phyloP scores from a whole-genome alignment of 1,284 basidiomycete genomes.

The Thelephora terrestris region DNA sequence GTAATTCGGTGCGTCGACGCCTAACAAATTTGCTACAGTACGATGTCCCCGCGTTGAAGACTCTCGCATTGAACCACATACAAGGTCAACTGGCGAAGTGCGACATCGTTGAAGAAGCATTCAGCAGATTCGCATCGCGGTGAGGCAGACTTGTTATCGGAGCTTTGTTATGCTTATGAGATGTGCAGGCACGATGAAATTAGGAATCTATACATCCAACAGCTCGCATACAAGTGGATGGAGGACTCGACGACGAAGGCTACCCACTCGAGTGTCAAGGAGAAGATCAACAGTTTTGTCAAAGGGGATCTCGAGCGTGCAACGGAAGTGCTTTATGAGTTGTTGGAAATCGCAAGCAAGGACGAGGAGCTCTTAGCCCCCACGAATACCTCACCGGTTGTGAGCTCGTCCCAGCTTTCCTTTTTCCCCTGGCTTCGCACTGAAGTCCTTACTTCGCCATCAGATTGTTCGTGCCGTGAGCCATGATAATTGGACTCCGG shows the following conservation, averaged over 20 bases:
- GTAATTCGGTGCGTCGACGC: neutral
- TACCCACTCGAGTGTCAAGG: neutral
- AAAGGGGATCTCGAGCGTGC: neutral
- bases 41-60: conserved; percentile 9
- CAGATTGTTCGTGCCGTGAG: too few species aligned
- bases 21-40: conserved; percentile 6
- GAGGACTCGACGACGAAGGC: neutral
- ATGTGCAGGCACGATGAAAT: neutral
- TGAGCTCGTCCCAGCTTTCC: too few species aligned
- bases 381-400: too few species aligned
- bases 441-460: too few species aligned
- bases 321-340: neutral
- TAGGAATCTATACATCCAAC: neutral
- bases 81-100: conserved; percentile 7
- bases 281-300: neutral
- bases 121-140: conserved; percentile 1
- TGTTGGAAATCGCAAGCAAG: neutral
- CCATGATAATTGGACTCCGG: too few species aligned
- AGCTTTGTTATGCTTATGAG: neutral
- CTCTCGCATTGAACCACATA: conserved; percentile 7
- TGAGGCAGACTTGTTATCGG: neutral
- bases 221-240: neutral
- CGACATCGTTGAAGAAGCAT: conserved; percentile 14
- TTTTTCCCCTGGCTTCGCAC: too few species aligned
- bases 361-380: too few species aligned